Conservation (phyloP, 495 filamentous ascomycete species). For the Aspergillus nidulans region DNA sequence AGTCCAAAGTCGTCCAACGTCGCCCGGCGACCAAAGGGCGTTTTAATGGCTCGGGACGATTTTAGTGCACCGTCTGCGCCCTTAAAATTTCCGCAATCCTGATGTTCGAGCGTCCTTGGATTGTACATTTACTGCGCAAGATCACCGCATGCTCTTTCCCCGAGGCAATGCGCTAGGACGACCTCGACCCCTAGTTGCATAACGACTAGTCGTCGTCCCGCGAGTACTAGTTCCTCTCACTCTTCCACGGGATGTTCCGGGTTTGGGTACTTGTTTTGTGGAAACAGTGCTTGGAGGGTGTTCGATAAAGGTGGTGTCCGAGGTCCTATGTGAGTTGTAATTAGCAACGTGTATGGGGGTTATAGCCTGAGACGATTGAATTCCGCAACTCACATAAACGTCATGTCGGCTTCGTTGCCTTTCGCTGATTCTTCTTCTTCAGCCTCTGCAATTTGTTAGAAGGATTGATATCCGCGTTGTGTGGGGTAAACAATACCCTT, state of each 20-base stretch:
- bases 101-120: not conserved
- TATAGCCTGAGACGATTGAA: not conserved
- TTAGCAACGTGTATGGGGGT: not conserved
- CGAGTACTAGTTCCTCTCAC: conserved; percentile 26
- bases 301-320: conserved; percentile 90
- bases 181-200: conserved; percentile 37
- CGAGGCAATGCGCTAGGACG: conserved; percentile 41
- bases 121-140: not conserved
- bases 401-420: conserved; percentile 63
- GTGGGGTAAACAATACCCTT: conserved; percentile 26
- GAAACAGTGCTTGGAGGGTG: conserved; percentile 64
- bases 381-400: conserved; percentile 69
- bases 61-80: not conserved
- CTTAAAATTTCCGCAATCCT: not conserved
- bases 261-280: conserved; percentile 61
- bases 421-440: conserved; percentile 29
- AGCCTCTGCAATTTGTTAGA: conserved; percentile 22
- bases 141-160: conserved; percentile 36
- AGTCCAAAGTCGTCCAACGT: too few species aligned
- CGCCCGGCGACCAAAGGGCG: not conserved
- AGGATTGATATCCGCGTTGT: not conserved
- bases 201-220: conserved; percentile 39
- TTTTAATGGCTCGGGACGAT: not conserved
- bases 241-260: conserved; percentile 22
- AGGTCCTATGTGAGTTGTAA: conserved; percentile 58